Evolutionary conservation across 2,329 filamentous ascomycete species (phyloP).

Genomic region (Epichloe elymi): DNA sequence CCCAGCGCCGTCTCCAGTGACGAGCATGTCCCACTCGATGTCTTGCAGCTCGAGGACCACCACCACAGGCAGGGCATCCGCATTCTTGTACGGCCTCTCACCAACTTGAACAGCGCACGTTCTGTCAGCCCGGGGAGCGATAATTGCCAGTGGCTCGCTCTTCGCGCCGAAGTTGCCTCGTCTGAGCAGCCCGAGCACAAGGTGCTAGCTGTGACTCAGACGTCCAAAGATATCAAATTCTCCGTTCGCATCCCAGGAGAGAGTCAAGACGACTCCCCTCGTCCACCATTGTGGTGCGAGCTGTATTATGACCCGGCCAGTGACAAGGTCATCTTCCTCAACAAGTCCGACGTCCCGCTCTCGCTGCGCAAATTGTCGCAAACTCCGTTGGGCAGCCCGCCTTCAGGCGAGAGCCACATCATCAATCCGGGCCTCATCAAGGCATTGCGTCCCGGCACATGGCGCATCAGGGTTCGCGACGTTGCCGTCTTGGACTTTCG

Average conservation of each 20-base stretch:
- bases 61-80: constrained; percentile 43
- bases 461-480: constrained; percentile 38
- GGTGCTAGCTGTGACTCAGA: constrained; percentile 48
- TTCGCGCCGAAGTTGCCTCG: constrained; percentile 40
- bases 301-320: constrained; percentile 47
- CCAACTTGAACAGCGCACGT: constrained; percentile 35
- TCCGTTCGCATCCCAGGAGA: constrained; percentile 41
- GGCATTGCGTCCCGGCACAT: constrained; percentile 40
- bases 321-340: constrained; percentile 43
- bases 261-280: constrained; percentile 25
- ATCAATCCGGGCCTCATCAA: constrained; percentile 32
- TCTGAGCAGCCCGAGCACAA: constrained; percentile 40
- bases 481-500: constrained; percentile 43
- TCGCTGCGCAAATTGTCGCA: constrained; percentile 33
- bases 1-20: constrained; percentile 23
- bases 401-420: constrained; percentile 29
- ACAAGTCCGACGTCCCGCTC: constrained; percentile 41
- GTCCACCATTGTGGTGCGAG: constrained; percentile 44
- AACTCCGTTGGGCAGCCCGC: constrained; percentile 22
- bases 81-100: constrained; percentile 42
- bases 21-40: constrained; percentile 39
- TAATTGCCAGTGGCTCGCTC: constrained; percentile 42
- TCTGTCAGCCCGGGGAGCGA: constrained; percentile 43
- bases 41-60: constrained; percentile 36
- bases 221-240: constrained; percentile 46